phyloP scores from a whole-genome alignment of 345 rosid species.

The Aurinia saxatilis region DNA sequence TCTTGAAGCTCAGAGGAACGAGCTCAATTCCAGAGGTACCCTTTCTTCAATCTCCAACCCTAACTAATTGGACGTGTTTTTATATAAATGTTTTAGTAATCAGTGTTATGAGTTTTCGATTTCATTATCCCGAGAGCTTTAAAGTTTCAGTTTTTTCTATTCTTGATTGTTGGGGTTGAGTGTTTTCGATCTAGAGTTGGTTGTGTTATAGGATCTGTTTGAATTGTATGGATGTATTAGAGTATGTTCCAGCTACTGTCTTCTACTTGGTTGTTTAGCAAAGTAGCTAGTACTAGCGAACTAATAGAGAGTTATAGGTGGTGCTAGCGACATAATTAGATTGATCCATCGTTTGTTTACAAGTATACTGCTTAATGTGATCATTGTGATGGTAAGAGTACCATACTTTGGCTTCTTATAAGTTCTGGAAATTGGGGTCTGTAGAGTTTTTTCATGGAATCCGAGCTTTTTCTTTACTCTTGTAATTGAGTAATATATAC shows the following conservation, averaged over 20 bases:
- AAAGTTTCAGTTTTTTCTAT: neutral
- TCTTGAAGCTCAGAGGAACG: slow-evolving; percentile 94
- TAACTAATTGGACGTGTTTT: neutral
- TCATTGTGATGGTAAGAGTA: neutral
- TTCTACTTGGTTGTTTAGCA: neutral
- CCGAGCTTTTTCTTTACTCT: neutral
- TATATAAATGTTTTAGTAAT: neutral
- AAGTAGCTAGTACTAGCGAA: neutral
- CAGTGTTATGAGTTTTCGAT: neutral
- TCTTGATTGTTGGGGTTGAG: slow-evolving; percentile 10
- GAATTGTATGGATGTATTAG: neutral
- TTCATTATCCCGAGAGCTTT: neutral
- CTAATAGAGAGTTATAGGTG: neutral
- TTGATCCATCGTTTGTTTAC: neutral
- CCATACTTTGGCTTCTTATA: neutral
- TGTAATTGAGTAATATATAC: neutral
- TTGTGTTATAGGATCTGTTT: too few species aligned
- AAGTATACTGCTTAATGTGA: neutral
- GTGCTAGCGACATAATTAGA: neutral
- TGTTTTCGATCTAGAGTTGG: too few species aligned
- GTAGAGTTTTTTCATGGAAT: neutral
- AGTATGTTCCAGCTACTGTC: neutral
- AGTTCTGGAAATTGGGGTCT: neutral
- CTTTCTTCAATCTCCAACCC: neutral
- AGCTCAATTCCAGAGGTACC: slow-evolving; percentile 84